Percentiles rank a stretch among this genome's conserved stretches.
These are phyloP conservation scores for Colletotrichum cereale DNA, from an alignment of 2,329 filamentous ascomycete genomes.

Conservation along the genomic window DNA sequence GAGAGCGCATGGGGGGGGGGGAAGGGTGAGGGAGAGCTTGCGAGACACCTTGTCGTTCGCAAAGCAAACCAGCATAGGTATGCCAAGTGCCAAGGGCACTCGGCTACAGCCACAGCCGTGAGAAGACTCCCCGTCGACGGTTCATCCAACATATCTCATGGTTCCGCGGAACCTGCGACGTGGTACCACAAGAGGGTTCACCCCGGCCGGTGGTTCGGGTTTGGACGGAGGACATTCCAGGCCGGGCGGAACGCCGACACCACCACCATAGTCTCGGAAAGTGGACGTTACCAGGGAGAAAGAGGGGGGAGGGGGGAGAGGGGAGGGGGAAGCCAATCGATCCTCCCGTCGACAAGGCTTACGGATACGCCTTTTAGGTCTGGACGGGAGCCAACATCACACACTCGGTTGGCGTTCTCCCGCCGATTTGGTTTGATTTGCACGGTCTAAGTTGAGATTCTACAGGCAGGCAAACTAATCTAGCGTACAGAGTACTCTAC, in stretches of 20 bases:
- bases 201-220: slow-evolving; percentile 9
- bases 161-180: slow-evolving; percentile 7
- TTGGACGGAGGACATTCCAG: neutral
- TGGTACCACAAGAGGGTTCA: slow-evolving; percentile 9
- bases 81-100: neutral
- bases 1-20: neutral
- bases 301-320: neutral
- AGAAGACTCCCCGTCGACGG: neutral
- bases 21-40: neutral
- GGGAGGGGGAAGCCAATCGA: slow-evolving; percentile 13
- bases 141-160: slow-evolving; percentile 16
- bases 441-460: neutral
- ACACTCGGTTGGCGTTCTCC: neutral
- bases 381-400: slow-evolving; percentile 6
- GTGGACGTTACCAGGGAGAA: neutral
- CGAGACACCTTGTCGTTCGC: neutral
- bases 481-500: too few relatives aligned
- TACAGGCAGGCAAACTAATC: too few relatives aligned
- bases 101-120: neutral
- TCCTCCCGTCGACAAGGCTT: slow-evolving; percentile 14
- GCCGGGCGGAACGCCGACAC: neutral
- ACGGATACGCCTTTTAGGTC: neutral
- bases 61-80: neutral
- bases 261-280: neutral
- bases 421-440: slow-evolving; percentile 1